phyloP scores from a whole-genome alignment of 305 asterid genomes.

The Solanum hybrid region DNA sequence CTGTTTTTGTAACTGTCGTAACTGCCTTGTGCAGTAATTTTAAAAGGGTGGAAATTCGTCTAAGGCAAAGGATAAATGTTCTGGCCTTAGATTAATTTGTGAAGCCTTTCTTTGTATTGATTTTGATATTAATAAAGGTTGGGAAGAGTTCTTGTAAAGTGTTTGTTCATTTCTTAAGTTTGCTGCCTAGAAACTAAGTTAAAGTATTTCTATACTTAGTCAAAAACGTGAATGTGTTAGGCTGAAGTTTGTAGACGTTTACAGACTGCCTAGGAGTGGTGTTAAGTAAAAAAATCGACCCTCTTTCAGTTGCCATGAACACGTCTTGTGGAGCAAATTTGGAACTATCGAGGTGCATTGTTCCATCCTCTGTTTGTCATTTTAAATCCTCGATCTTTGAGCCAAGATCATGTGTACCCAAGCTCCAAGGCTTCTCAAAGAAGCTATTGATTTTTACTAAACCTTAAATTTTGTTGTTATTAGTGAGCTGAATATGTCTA shows the following conservation, averaged over 20 bases:
- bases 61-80: neutral
- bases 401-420: conserved; percentile 13
- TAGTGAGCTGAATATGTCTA: too few species aligned
- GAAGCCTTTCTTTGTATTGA: neutral
- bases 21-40: neutral
- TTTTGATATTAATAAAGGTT: neutral
- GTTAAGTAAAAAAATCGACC: too few species aligned
- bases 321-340: conserved; percentile 32
- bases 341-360: conserved; percentile 28
- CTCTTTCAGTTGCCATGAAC: conserved; percentile 24
- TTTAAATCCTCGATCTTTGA: conserved; percentile 8
- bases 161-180: too few species aligned
- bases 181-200: too few species aligned
- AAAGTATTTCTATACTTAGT: too few species aligned
- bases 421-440: conserved; percentile 14
- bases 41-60: too few species aligned
- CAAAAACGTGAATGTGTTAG: too few species aligned
- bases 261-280: too few species aligned
- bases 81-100: neutral
- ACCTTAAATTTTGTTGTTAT: too few species aligned
- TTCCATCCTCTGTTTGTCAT: conserved; percentile 7
- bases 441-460: conserved; percentile 15
- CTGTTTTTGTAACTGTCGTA: too few species aligned
- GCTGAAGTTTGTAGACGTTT: too few species aligned
- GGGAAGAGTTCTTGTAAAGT: neutral